Base-by-base conservation (phyloP, 163 green algal genomes). In the Coccomyxa subellipsoidea region DNA sequence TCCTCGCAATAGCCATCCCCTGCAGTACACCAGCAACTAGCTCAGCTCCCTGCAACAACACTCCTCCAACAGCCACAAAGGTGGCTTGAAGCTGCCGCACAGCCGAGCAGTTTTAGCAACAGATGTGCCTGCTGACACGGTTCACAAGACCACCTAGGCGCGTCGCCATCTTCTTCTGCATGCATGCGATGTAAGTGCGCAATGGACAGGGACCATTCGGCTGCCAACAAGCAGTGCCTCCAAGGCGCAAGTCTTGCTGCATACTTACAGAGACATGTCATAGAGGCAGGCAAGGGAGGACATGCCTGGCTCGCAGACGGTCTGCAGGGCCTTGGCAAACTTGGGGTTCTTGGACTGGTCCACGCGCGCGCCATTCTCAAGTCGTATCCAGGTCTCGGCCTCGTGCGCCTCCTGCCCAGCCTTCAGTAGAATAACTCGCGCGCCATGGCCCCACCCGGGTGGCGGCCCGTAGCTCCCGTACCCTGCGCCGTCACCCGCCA, bases 391-490 rank as follows among this genome's bases (percentile, higher is more conserved):
- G 0, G 71, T 54, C 71, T 78, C 71, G 12, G 71, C 31, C 71
- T 78, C 34, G 21, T 31, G 27, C 34, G 71, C 34, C 9, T 18
- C 71, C 71, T 78, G 71, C 27, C 71, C 71, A 8, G 21, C 21
- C 34, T 34, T 31, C 71, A 78, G 21, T 31, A 78, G 71, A 34
- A 78, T 40, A 2, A 78, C 71, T 2, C 71, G 71, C 15, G 71
- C 71, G 21, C 71, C 71, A 39, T 78, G 71, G 27, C 35, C 34
- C 71, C 71, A 78, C 4, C 35, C 71, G 3, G 35, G 34, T 1
- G 71, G 71, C n/a, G 71, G 71, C 34, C 71, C 71, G 32, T 78
- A 78, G 71, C 71, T 78, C 9, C 71, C 71, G 32, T 78, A 78
- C 15, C 71, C 71, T 78, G 71, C 71, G 31, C 31, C 21, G 4